Evolutionary conservation across 352 stramenopile genomes (phyloP), one percentile per base, ranked within the genome.

Genomic region (Sclerospora graminicola): DNA sequence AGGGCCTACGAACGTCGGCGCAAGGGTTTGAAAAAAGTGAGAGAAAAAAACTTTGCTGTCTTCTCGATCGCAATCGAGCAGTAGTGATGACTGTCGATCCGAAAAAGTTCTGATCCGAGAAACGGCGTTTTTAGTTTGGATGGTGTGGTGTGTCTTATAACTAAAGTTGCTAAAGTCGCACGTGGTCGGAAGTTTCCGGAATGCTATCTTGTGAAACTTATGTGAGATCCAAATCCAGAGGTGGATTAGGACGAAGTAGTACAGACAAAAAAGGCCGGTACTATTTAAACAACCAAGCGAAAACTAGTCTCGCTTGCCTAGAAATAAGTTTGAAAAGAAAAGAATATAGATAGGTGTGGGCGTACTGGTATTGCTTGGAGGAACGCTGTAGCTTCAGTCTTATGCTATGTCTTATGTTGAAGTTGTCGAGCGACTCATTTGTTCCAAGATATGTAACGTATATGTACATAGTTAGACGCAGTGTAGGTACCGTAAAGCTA

Each of bases 61-160:
- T 4, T 33, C n/a, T n/a, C n/a, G n/a, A n/a, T n/a, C n/a, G n/a
- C n/a, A n/a, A n/a, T n/a, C n/a, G n/a, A n/a, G n/a, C n/a, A n/a
- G n/a, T n/a, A n/a, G n/a, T n/a, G n/a, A n/a, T 2, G 15, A 33
- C 2, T 4, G 9, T 8, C 28, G 3, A 33, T 40, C 45, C 33
- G 40, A 53, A 56, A 60, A 60, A 51, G 52, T 41, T 33, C 41
- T 39, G 46, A 44, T 19, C 34, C 34, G 41, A 43, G 16, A 50
- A 51, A 60, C 54, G 37, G 39, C 32, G 3, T 19, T 42, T 33
- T 41, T 37, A 42, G 44, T 45, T 42, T 19, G 47, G 18, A 20
- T 43, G 8, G 13, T 15, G 26, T 16, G 35, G 37, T 43, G 49
- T 42, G 56, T 45, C 30, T 53, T 38, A 34, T 36, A 57, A 42